phyloP scores from a whole-genome alignment of 345 rosid genomes.

The Boechera retrofracta region DNA sequence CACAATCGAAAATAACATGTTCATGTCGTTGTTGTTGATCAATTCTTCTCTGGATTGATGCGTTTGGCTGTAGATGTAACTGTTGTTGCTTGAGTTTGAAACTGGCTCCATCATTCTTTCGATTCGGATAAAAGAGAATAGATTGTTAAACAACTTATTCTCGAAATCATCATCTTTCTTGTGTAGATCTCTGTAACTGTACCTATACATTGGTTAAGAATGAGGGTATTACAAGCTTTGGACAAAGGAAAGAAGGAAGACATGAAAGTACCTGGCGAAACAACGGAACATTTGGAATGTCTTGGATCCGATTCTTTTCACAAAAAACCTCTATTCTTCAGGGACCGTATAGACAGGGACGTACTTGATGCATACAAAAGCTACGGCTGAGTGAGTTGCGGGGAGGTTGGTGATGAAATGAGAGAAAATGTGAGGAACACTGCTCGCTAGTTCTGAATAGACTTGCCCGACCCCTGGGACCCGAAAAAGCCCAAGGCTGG shows the following conservation, averaged over 20 bases:
- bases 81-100: conserved; percentile 62
- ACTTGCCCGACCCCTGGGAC: conserved; percentile 79
- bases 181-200: conserved; percentile 81
- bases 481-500: conserved; percentile 77
- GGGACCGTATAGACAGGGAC: conserved; percentile 80
- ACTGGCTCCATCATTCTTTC: conserved; percentile 74
- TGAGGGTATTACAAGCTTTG: not conserved
- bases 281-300: conserved; percentile 74
- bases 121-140: conserved; percentile 59
- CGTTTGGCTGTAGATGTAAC: conserved; percentile 54
- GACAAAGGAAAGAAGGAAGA: not conserved
- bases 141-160: conserved; percentile 58
- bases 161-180: conserved; percentile 78
- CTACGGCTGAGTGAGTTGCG: conserved; percentile 74
- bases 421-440: conserved; percentile 81
- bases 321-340: conserved; percentile 75
- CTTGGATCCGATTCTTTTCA: conserved; percentile 74
- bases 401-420: conserved; percentile 86
- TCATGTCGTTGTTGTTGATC: conserved; percentile 38
- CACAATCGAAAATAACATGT: conserved; percentile 37
- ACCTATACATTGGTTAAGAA: conserved; percentile 26
- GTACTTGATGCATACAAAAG: conserved; percentile 73
- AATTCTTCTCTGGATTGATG: conserved; percentile 45
- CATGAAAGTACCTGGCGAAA: conserved; percentile 52
- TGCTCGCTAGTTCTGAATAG: conserved; percentile 75